Base-by-base conservation (phyloP, 345 rosid genomes). In the Brassica incana region DNA sequence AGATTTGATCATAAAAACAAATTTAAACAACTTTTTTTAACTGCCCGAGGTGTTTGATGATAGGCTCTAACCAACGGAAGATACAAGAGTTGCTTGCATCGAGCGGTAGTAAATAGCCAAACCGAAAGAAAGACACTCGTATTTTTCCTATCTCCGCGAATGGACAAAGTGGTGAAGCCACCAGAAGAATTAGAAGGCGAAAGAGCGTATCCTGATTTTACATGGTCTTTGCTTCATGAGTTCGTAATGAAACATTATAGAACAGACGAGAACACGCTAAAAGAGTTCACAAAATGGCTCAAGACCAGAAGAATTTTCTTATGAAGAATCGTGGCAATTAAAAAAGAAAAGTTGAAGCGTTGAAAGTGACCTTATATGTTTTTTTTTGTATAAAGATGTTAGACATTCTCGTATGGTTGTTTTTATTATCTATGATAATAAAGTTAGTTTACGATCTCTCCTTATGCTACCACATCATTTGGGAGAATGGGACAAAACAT, bases 91-190 rank as follows among this genome's bases (percentile, higher is more conserved):
- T 56, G 27, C 4, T 56, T 56, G 27, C 62, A 56, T 56, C 62
- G 5, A 43, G 93, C 89, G 10, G 88, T 91, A 58, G 93, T 89
- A 80, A 82, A 88, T 62, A 79, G 75, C 35, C 81, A 82, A n/a
- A 79, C 33, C 2, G 89, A 71, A 76, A 83, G 92, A 73, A 83
- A 77, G 80, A 83, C 92, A 7, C 30, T 89, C 85, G 90, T 73
- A 2, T 89, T 80, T 78, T 84, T 56, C 62, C 29, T 84, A 62
- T 67, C 85, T 69, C 95, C 93, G 1, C 81, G 77, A 62, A 77
- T 77, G 11, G 92, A 85, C 84, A 89, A 88, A 71, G 80, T 85
- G 32, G 88, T 91, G 76, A 86, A 81, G 78, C 88, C 95, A 35
- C 91, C 93, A 33, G 77, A 72, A 25, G 89, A 85, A 72, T 84